These are phyloP conservation scores for Fusarium setosum DNA, from an alignment of 2,329 filamentous ascomycete species.

Conservation along the genomic window DNA sequence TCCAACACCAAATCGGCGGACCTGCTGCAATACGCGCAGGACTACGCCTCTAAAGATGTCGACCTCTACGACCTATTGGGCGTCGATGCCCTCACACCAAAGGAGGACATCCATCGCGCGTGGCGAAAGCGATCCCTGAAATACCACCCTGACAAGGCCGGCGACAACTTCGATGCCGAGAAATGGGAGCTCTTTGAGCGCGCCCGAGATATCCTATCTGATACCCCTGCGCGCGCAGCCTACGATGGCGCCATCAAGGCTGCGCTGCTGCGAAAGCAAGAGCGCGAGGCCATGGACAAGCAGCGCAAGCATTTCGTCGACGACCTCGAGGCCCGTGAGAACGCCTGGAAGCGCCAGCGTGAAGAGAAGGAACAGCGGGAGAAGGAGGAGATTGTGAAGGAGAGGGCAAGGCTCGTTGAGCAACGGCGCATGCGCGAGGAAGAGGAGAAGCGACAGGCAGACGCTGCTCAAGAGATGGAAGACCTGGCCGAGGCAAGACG, in stretches of 20 bases:
- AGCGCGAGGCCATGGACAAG: constrained; percentile 79
- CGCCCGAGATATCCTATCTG: constrained; percentile 85
- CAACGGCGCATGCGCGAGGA: constrained; percentile 52
- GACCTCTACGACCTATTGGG: constrained; percentile 85
- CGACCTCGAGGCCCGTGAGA: constrained; percentile 84
- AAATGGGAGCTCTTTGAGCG: constrained; percentile 89
- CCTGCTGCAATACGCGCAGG: constrained; percentile 64
- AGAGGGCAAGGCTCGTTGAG: constrained; percentile 51
- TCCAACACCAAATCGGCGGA: constrained; percentile 56
- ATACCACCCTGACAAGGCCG: constrained; percentile 93
- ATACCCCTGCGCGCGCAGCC: constrained; percentile 74
- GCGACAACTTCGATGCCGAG: constrained; percentile 77
- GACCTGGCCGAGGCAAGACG: constrained; percentile 52
- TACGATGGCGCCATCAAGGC: constrained; percentile 85
- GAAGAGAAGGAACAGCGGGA: constrained; percentile 55
- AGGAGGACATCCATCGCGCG: constrained; percentile 82
- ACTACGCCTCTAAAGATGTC: constrained; percentile 69
- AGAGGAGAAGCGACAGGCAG: constrained; percentile 48
- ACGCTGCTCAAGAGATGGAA: constrained; percentile 53
- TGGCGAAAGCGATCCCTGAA: constrained; percentile 89
- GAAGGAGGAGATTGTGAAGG: constrained; percentile 50
- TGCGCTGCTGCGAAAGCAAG: constrained; percentile 73
- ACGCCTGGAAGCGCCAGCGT: constrained; percentile 70
- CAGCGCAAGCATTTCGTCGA: constrained; percentile 83
- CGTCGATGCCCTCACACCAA: constrained; percentile 71